These are phyloP conservation scores for Brassica nigra DNA, from an alignment of 345 rosid species.

Conservation along the genomic window DNA sequence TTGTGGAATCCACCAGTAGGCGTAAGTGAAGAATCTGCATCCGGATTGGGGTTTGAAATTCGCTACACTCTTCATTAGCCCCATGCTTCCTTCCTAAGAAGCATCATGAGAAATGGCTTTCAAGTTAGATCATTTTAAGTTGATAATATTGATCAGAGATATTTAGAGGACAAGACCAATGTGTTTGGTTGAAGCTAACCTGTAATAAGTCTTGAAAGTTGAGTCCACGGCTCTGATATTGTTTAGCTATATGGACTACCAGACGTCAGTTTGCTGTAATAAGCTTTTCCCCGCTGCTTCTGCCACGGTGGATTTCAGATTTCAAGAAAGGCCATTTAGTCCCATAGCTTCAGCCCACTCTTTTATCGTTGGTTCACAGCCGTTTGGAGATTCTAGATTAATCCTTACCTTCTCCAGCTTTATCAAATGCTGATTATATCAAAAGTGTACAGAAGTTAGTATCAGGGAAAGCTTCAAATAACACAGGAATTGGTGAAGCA, in stretches of 20 bases:
- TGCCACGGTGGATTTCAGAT: constrained; percentile 63
- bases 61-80: constrained; percentile 85
- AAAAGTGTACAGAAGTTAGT: constrained; percentile 13
- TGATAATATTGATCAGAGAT: not conserved
- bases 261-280: constrained; percentile 72
- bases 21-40: constrained; percentile 80
- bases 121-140: not conserved
- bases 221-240: constrained; percentile 77
- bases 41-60: constrained; percentile 84
- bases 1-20: constrained; percentile 95
- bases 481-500: not conserved
- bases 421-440: constrained; percentile 54
- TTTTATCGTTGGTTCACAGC: constrained; percentile 69
- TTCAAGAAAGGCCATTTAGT: constrained; percentile 58
- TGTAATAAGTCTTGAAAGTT: constrained; percentile 79
- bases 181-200: constrained; percentile 44
- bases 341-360: constrained; percentile 86
- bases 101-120: not conserved
- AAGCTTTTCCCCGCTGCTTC: constrained; percentile 67
- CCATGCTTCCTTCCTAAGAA: constrained; percentile 80
- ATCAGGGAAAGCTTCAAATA: constrained; percentile 6
- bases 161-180: not conserved
- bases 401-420: constrained; percentile 63
- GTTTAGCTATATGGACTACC: constrained; percentile 88
- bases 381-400: constrained; percentile 67